Percentiles rank a stretch among this genome's conserved stretches.
phyloP scores from a whole-genome alignment of 495 filamentous ascomycete genomes.

The Hypomontagnella monticulosa region DNA sequence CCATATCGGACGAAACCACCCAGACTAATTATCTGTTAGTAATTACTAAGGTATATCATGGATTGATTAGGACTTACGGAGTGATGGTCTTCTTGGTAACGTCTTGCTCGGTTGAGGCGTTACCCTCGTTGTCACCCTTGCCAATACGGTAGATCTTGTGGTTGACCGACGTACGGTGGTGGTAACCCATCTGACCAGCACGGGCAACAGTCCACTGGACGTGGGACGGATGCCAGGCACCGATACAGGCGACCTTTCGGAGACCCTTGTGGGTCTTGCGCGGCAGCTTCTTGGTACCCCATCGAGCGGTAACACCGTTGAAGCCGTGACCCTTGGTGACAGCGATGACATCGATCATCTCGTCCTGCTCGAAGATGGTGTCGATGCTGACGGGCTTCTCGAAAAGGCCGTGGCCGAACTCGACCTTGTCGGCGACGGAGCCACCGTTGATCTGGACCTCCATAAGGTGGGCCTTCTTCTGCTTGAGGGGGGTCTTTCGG shows the following conservation, averaged over 20 bases:
- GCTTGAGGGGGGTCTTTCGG: slow-evolving; percentile 98
- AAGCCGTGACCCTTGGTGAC: slow-evolving; percentile 99
- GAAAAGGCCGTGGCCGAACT: slow-evolving; percentile 92
- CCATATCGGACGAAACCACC: slow-evolving; percentile 99
- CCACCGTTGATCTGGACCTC: slow-evolving; percentile 99
- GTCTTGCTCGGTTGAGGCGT: slow-evolving; percentile 95
- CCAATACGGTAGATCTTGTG: slow-evolving; percentile 99
- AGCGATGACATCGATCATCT: slow-evolving; percentile 99
- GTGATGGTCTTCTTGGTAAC: slow-evolving; percentile 99
- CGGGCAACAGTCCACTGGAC: slow-evolving; percentile 99
- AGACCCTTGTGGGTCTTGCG: slow-evolving; percentile 99
- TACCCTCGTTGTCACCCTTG: slow-evolving; percentile 85
- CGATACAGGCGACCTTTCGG: slow-evolving; percentile 99
- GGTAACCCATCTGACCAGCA: slow-evolving; percentile 99
- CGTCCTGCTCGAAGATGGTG: slow-evolving; percentile 98
- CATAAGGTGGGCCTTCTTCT: slow-evolving; percentile 99
- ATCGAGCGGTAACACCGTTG: slow-evolving; percentile 95
- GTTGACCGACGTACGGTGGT: slow-evolving; percentile 99
- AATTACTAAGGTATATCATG: background rate
- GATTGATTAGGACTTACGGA: slow-evolving; percentile 77
- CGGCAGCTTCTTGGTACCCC: slow-evolving; percentile 99
- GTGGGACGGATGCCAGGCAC: slow-evolving; percentile 99
- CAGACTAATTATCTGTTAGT: slow-evolving; percentile 68
- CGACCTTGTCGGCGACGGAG: slow-evolving; percentile 92
- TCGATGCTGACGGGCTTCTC: slow-evolving; percentile 96